These are phyloP conservation scores for Rosa chinensis DNA, from an alignment of 306 rosid genomes.

Conservation along the genomic window DNA sequence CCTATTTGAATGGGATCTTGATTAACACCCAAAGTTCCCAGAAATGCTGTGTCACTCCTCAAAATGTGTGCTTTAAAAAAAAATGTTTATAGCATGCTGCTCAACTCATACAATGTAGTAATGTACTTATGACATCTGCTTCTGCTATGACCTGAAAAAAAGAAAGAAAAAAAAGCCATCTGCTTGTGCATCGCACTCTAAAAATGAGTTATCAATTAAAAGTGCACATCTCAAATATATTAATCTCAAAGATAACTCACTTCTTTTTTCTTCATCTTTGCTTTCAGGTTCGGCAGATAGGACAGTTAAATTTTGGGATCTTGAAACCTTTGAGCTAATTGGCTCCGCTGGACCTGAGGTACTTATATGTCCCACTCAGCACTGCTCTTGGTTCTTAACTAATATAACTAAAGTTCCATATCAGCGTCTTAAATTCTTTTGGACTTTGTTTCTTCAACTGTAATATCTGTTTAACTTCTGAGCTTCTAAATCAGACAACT, in stretches of 20 bases:
- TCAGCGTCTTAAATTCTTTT: conserved; percentile 1
- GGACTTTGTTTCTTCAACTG: conserved; percentile 1
- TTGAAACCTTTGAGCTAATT: conserved; percentile 97
- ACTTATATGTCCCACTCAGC: conserved; percentile 29
- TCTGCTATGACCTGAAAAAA: neutral
- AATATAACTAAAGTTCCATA: conserved; percentile 15
- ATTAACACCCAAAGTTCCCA: neutral
- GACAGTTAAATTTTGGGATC: conserved; percentile 99
- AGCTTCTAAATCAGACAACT: conserved; percentile 57
- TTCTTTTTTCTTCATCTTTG: conserved; percentile 14
- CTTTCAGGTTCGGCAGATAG: conserved; percentile 88
- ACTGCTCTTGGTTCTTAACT: conserved; percentile 21
- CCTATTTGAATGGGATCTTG: neutral
- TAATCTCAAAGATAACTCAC: conserved; percentile 5
- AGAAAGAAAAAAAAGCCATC: neutral
- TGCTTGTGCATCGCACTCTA: neutral
- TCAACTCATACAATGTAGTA: neutral
- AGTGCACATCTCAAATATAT: neutral
- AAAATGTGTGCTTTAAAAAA: neutral
- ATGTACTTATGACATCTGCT: neutral
- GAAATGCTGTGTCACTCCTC: neutral
- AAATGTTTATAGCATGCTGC: neutral
- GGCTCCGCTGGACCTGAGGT: conserved; percentile 99
- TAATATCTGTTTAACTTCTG: conserved; percentile 11
- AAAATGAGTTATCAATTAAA: neutral